These are phyloP conservation scores for Paramecium biaurelia DNA, from an alignment of 73 alveolate species.

Conservation along the genomic window DNA sequence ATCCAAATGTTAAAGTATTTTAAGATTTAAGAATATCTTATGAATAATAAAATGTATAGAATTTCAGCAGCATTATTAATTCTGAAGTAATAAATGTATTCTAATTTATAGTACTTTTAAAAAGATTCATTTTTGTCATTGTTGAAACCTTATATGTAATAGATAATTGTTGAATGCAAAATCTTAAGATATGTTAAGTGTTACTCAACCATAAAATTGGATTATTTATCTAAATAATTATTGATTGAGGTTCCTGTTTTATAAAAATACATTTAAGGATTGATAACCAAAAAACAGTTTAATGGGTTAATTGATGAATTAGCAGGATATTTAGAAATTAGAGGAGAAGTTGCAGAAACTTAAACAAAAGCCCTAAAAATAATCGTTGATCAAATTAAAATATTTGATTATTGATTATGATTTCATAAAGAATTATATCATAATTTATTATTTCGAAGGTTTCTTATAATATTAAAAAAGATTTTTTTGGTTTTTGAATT, in stretches of 20 bases:
- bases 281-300: background rate
- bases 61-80: background rate
- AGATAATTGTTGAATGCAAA: background rate
- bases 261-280: background rate
- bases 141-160: background rate
- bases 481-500: too few relatives aligned
- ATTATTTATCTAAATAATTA: background rate
- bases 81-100: background rate
- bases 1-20: background rate
- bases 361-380: background rate
- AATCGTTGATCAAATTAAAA: background rate
- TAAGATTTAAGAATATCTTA: slow-evolving; percentile 2
- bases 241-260: background rate
- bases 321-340: background rate
- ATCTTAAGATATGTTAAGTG: background rate
- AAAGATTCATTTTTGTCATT: background rate
- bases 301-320: slow-evolving; percentile 22
- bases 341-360: background rate
- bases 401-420: background rate
- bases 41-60: background rate
- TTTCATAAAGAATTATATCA: background rate
- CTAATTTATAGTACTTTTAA: background rate
- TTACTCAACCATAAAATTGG: background rate
- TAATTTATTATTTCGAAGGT: too few relatives aligned
- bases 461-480: too few relatives aligned